Evolutionary conservation across 306 rosid genomes (phyloP).

Genomic region (Inga leiocalycina): DNA sequence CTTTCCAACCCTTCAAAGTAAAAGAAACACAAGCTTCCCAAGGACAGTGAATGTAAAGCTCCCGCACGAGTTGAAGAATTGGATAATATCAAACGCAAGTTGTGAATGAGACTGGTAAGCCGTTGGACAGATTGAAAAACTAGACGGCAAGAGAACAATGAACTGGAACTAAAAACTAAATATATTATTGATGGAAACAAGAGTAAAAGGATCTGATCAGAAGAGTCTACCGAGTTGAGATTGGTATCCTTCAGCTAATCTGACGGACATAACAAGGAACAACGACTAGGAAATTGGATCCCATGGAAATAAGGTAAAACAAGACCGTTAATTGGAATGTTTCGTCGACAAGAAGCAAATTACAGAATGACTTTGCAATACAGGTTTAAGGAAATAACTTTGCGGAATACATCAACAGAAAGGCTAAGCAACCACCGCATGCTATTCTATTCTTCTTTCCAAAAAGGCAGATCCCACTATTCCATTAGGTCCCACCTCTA

Average conservation of each 20-base stretch:
- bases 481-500: neutral
- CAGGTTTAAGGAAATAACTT: conserved; percentile 78
- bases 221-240: neutral
- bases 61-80: conserved; percentile 20
- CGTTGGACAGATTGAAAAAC: neutral
- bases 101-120: conserved; percentile 10
- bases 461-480: conserved; percentile 37
- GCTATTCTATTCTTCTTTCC: conserved; percentile 71
- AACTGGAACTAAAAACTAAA: neutral
- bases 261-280: conserved; percentile 95
- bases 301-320: conserved; percentile 55
- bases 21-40: conserved; percentile 47
- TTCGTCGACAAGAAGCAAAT: conserved; percentile 18
- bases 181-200: neutral
- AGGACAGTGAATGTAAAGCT: conserved; percentile 24
- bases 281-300: conserved; percentile 80
- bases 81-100: conserved; percentile 1
- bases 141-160: neutral
- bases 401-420: conserved; percentile 76
- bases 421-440: conserved; percentile 93
- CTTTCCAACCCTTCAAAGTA: conserved; percentile 59
- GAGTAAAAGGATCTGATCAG: neutral
- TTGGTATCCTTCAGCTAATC: conserved; percentile 67
- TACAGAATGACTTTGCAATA: conserved; percentile 98
- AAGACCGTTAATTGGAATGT: neutral